Evolutionary conservation across 2,329 filamentous ascomycete species (phyloP).

Genomic region (Epichloe scottii): DNA sequence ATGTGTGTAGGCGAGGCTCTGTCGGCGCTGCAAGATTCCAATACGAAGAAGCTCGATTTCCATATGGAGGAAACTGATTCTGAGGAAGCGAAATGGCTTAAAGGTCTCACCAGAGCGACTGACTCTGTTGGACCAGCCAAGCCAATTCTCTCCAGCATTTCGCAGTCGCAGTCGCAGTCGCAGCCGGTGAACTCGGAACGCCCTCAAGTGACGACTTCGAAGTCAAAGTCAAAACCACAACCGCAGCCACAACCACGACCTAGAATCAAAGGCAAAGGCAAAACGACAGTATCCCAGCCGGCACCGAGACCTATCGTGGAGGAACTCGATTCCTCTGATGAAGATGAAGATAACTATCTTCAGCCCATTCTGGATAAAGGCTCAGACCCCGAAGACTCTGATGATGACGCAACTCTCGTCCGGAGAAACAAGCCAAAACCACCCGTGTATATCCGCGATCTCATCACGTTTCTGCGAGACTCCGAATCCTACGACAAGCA

Average conservation of each 20-base stretch:
- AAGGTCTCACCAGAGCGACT: conserved; percentile 46
- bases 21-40: conserved; percentile 51
- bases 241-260: not conserved
- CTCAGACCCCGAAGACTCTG: conserved; percentile 80
- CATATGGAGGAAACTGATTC: conserved; percentile 66
- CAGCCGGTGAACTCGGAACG: not conserved
- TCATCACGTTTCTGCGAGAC: conserved; percentile 68
- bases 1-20: conserved; percentile 74
- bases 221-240: not conserved
- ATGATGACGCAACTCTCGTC: conserved; percentile 82
- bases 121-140: conserved; percentile 51
- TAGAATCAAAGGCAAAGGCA: conserved; percentile 8
- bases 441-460: conserved; percentile 82
- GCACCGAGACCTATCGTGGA: conserved; percentile 43
- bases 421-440: conserved; percentile 70
- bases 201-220: not conserved
- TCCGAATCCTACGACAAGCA: conserved; percentile 77
- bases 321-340: conserved; percentile 49
- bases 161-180: not conserved
- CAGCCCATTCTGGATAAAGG: conserved; percentile 60
- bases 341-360: conserved; percentile 38
- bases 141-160: conserved; percentile 26
- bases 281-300: conserved; percentile 15
- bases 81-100: conserved; percentile 64
- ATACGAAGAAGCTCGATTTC: conserved; percentile 66